Evolutionary conservation across 2,329 filamentous ascomycete species (phyloP).

Genomic region (Elsinoe perseae): DNA sequence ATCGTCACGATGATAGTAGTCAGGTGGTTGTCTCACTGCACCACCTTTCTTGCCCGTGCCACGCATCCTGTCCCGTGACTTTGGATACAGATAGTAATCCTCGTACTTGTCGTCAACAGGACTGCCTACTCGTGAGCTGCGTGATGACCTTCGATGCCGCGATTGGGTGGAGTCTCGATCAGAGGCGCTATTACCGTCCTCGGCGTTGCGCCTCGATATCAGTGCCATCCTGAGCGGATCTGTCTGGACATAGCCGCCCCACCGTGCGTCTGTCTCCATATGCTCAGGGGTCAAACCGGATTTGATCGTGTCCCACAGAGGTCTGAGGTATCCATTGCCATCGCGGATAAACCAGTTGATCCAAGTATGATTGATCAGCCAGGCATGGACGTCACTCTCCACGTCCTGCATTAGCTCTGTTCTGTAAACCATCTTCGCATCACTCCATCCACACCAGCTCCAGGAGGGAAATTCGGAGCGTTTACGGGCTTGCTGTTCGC

Average conservation of each 20-base stretch:
- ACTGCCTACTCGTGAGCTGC: too few relatives aligned
- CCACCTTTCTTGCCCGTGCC: too few relatives aligned
- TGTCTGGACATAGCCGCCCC: slow-evolving; percentile 1
- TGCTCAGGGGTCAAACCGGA: not conserved
- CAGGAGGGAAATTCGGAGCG: slow-evolving; percentile 29
- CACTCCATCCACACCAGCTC: slow-evolving; percentile 33
- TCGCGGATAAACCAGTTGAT: slow-evolving; percentile 33
- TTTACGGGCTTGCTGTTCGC: slow-evolving; percentile 1
- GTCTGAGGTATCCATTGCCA: slow-evolving; percentile 27
- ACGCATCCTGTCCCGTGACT: too few relatives aligned
- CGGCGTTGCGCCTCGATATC: too few relatives aligned
- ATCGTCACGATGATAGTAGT: not conserved
- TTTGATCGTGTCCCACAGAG: slow-evolving; percentile 24
- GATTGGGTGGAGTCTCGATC: too few relatives aligned
- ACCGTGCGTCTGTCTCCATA: slow-evolving; percentile 1
- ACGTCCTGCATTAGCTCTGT: slow-evolving; percentile 22
- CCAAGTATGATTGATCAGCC: slow-evolving; percentile 32
- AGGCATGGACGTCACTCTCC: slow-evolving; percentile 27
- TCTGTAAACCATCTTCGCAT: slow-evolving; percentile 21
- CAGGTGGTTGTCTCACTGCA: not conserved
- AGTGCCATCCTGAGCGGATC: too few relatives aligned
- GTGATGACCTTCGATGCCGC: too few relatives aligned
- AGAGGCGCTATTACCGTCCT: too few relatives aligned
- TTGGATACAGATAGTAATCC: too few relatives aligned
- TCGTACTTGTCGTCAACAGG: too few relatives aligned